Evolutionary conservation across 108 stramenopile species (phyloP).

Genomic region (Discostella stelligeroides): DNA sequence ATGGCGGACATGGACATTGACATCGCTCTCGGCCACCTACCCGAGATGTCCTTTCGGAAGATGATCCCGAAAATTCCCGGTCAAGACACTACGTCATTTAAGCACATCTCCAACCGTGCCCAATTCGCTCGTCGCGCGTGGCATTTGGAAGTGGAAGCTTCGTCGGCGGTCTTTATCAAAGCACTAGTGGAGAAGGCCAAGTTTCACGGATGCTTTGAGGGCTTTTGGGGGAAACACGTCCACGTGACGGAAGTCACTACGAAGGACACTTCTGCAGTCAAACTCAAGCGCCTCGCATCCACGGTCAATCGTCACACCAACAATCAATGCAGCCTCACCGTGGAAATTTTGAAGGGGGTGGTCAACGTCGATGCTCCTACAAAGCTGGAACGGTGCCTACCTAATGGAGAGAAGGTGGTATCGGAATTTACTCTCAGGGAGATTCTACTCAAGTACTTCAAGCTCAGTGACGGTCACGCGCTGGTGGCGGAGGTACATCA

Average conservation of each 20-base stretch:
- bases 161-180: neutral
- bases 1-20: too few relatives aligned
- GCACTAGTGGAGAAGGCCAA: neutral
- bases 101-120: too few relatives aligned
- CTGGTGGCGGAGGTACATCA: conserved; percentile 1
- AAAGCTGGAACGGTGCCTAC: too few relatives aligned
- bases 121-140: neutral
- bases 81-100: too few relatives aligned
- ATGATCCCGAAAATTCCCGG: too few relatives aligned
- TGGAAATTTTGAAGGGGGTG: neutral
- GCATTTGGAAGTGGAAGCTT: neutral
- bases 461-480: neutral
- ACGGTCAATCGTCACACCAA: neutral
- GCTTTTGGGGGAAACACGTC: neutral
- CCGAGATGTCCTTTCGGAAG: too few relatives aligned
- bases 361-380: neutral
- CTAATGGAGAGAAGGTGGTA: too few relatives aligned
- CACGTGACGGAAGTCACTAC: neutral
- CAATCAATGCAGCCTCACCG: neutral
- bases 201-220: neutral
- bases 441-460: neutral
- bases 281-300: neutral
- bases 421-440: too few relatives aligned
- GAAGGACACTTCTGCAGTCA: neutral
- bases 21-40: too few relatives aligned